Evolutionary conservation across 2,329 filamentous ascomycete species (phyloP), one percentile per base, ranked within the genome.

Genomic region (Akanthomyces uredinophilus): DNA sequence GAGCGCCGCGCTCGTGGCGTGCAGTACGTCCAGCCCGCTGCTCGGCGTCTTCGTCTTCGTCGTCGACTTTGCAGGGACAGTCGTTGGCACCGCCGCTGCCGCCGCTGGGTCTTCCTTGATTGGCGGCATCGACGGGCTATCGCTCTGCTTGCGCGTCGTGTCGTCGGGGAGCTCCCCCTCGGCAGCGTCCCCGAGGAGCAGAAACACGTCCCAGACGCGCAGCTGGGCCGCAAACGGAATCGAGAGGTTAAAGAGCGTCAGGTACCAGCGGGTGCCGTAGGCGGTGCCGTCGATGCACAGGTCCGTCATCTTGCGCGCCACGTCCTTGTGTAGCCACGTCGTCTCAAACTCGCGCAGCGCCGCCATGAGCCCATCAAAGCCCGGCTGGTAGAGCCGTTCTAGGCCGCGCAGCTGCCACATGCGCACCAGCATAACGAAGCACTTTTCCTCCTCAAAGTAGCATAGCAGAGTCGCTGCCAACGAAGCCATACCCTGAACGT

Each of bases 401-500:
- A 99, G 81, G 1, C 95, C 94, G 63, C 95, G 87, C 63, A 96
- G 81, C 71, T 92, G 87, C 92, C 94, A 99, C 70, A 99, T 81
- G 27, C 95, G 86, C n/a, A 96, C 93, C 60, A 98, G 79, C 95
- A 99, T 98, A 53, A 98, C 86, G 70, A 99, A 99, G 6, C 91
- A 88, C 68, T 87, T 87, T 74, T 97, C 95, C 75, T 99, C 95
- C 66, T 98, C 94, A 74, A 93, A 99, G 73, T 99, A 99, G 72
- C 94, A 96, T 7, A 99, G 84, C 22, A 99, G 79, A 0, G 95
- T 98, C 1, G 94, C 94, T 1, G 91, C 93, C 44, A 98, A 80
- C 24, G 92, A 91, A 18, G 94, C 95, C 95, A 99, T 99, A 60
- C 95, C 95, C 75, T 99, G 95, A 0, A 98, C 95, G 73, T 99